These are phyloP conservation scores for Ophiostoma novo-ulmi DNA, from an alignment of 2,329 filamentous ascomycete species.

Conservation along the genomic window DNA sequence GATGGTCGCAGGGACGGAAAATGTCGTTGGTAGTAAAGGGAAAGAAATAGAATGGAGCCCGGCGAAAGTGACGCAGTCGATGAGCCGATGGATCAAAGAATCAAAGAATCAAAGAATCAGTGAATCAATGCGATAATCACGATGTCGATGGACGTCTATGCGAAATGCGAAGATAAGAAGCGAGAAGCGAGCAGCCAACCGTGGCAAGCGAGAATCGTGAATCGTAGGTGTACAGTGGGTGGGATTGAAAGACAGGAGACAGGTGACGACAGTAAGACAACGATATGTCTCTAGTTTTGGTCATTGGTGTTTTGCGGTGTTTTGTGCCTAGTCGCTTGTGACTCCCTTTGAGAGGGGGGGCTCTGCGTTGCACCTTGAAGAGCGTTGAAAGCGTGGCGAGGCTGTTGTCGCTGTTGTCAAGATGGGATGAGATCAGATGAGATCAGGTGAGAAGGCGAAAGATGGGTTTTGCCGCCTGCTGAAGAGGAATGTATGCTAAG, in stretches of 20 bases:
- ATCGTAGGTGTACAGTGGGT: not conserved
- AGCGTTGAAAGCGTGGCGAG: not conserved
- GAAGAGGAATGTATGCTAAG: not conserved
- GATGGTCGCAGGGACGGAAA: not conserved
- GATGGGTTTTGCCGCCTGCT: not conserved
- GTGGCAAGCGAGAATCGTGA: not conserved
- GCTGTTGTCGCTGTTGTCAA: not conserved
- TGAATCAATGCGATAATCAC: not conserved
- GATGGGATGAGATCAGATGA: not conserved
- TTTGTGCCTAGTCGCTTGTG: not conserved
- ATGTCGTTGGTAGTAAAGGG: not conserved
- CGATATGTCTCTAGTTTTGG: not conserved
- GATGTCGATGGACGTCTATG: too few species aligned
- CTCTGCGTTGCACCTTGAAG: not conserved
- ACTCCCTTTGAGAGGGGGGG: not conserved
- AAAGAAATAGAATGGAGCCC: not conserved
- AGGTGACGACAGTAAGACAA: slow-evolving; percentile 19
- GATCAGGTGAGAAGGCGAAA: not conserved
- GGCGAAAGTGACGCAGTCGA: not conserved
- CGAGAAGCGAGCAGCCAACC: not conserved
- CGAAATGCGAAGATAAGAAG: not conserved
- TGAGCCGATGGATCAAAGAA: not conserved
- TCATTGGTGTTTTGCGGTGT: not conserved
- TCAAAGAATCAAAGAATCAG: not conserved
- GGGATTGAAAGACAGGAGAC: slow-evolving; percentile 11